phyloP scores from a whole-genome alignment of 192 early-diverging fungal species.

The Umbelopsis sp. region DNA sequence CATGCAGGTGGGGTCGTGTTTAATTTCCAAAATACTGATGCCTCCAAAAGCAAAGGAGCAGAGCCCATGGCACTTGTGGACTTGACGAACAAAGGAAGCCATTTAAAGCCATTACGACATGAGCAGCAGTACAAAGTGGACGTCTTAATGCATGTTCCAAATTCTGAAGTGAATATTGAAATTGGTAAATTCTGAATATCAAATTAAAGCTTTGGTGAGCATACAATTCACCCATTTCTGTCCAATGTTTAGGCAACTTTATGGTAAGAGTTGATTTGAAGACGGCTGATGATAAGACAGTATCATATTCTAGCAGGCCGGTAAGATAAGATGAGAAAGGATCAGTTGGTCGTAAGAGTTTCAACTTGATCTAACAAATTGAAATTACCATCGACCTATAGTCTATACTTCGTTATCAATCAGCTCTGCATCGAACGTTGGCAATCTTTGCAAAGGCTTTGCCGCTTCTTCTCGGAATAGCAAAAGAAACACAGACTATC shows the following conservation, averaged over 20 bases:
- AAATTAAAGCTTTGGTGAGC: too few species aligned
- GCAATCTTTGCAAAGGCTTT: constrained; percentile 33
- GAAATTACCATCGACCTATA: background rate
- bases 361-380: background rate
- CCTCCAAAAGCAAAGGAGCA: background rate
- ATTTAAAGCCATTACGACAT: constrained; percentile 31
- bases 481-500: constrained; percentile 34
- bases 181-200: constrained; percentile 24
- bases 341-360: background rate
- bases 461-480: constrained; percentile 30
- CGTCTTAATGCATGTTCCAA: constrained; percentile 35
- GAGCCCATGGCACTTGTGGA: background rate
- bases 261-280: constrained; percentile 40
- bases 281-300: constrained; percentile 36
- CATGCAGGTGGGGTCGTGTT: background rate
- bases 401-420: constrained; percentile 41
- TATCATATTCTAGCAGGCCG: constrained; percentile 48
- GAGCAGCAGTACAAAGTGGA: constrained; percentile 36
- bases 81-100: constrained; percentile 8
- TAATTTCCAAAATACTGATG: background rate
- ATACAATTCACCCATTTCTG: background rate
- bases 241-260: constrained; percentile 41
- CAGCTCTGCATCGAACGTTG: constrained; percentile 28
- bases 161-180: constrained; percentile 34
- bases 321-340: constrained; percentile 32